These are phyloP conservation scores for Pezicula rhizophila DNA, from an alignment of 2,329 filamentous ascomycete species.

Conservation along the genomic window DNA sequence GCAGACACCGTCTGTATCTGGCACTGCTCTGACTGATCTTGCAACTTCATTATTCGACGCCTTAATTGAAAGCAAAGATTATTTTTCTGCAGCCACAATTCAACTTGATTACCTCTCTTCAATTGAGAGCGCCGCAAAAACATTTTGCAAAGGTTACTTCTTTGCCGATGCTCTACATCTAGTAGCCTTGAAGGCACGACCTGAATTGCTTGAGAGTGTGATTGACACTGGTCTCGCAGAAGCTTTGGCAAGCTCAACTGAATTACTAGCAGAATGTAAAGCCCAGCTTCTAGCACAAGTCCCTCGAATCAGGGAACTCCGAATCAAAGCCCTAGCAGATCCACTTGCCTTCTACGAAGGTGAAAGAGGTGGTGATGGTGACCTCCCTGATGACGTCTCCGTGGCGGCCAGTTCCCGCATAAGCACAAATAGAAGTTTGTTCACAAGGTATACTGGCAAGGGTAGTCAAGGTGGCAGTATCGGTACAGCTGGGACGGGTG, in stretches of 20 bases:
- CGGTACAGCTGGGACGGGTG: slow-evolving; percentile 66
- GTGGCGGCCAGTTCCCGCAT: slow-evolving; percentile 76
- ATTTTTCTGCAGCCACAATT: slow-evolving; percentile 70
- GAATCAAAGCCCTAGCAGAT: slow-evolving; percentile 73
- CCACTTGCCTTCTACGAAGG: slow-evolving; percentile 87
- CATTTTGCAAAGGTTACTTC: slow-evolving; percentile 78
- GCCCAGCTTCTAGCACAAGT: slow-evolving; percentile 78
- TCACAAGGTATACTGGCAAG: slow-evolving; percentile 84
- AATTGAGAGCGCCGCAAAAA: slow-evolving; percentile 61
- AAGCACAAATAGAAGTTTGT: slow-evolving; percentile 79
- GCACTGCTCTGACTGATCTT: slow-evolving; percentile 57
- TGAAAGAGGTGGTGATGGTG: slow-evolving; percentile 54
- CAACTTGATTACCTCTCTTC: slow-evolving; percentile 76
- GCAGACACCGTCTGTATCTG: slow-evolving; percentile 52
- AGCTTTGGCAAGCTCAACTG: slow-evolving; percentile 74
- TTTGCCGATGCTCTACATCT: slow-evolving; percentile 88
- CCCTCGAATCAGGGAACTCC: slow-evolving; percentile 76
- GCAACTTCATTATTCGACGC: slow-evolving; percentile 72
- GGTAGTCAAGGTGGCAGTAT: slow-evolving; percentile 38
- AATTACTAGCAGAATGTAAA: slow-evolving; percentile 90
- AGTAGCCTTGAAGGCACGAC: slow-evolving; percentile 50
- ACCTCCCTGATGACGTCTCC: slow-evolving; percentile 88
- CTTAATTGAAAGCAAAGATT: slow-evolving; percentile 79
- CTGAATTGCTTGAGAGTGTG: slow-evolving; percentile 56
- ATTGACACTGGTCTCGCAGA: slow-evolving; percentile 78